phyloP scores from a whole-genome alignment of 148 eudicot genomes.

The Silene latifolia region DNA sequence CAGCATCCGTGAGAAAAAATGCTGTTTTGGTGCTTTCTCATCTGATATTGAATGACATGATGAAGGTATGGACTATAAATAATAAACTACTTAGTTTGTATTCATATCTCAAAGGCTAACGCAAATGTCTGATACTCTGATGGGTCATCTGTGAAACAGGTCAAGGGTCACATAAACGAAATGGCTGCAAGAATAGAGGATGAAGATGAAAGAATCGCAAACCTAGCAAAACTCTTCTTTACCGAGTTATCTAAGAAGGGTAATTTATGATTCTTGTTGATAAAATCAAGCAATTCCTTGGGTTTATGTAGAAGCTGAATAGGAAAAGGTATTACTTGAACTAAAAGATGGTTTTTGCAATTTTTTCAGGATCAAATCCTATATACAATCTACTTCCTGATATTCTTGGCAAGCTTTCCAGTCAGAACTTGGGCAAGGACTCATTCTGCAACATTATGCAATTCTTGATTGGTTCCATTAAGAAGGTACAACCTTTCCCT shows the following conservation, averaged over 20 bases:
- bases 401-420: constrained; percentile 82
- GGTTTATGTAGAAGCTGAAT: background rate
- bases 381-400: constrained; percentile 94
- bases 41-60: constrained; percentile 96
- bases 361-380: constrained; percentile 71
- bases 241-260: constrained; percentile 91
- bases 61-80: constrained; percentile 60
- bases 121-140: constrained; percentile 9
- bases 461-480: constrained; percentile 85
- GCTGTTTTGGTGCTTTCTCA: constrained; percentile 98
- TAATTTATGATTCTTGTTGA: constrained; percentile 14
- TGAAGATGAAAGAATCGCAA: constrained; percentile 91
- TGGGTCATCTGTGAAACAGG: constrained; percentile 37
- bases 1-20: constrained; percentile 84
- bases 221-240: constrained; percentile 84
- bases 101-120: background rate
- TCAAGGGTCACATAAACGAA: constrained; percentile 86
- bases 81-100: constrained; percentile 7
- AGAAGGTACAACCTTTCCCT: constrained; percentile 51
- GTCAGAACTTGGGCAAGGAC: constrained; percentile 63
- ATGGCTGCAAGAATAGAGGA: constrained; percentile 93
- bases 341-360: background rate
- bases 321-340: background rate
- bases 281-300: background rate
- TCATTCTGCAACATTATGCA: constrained; percentile 92